Evolutionary conservation across 1,139 yeast species (phyloP), one percentile per base, ranked within the genome.

Genomic region (Lodderomyces oxycetoniae): DNA sequence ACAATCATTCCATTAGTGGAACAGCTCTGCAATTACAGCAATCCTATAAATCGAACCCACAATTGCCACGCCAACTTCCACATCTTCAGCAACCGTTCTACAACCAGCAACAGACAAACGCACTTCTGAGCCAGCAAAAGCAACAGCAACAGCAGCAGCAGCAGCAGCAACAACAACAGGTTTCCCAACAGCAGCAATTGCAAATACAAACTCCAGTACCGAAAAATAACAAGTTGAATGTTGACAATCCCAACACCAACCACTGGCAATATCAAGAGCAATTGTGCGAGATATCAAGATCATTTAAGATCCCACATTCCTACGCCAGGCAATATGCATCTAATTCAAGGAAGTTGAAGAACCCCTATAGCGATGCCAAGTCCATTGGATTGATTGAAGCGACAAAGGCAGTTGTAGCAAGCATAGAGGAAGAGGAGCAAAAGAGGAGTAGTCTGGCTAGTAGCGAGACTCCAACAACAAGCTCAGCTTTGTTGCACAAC

Each of bases 241-340:
- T 74, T 50, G 59, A 77, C 45, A 59, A 64, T 51, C 58, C 78
- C 13, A 63, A 66, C 35, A 71, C 86, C 11, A 61, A 74, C 4
- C 77, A 77, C 53, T 88, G 96, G 96, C 87, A 83, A 55, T 88
- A 88, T 50, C 98, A 91, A 61, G 65, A 74, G 38, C 93, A 83
- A 54, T 70, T 91, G 45, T 84, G 81, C 22, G 87, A 81, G 43
- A 60, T 85, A 29, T 84, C 96, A 4, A 73, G 95, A 57, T 78
- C 76, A 44, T 75, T 89, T 11, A 71, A 65, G 42, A 61, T 75
- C 28, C 88, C 96, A 7, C 96, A 91, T 59, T 83, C 74, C 47
- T 91, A 88, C 59, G 98, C 98, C 3, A 74, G 96, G 43, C 85
- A 84, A 48, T 94, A 93, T 37, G 97, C 97, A 2, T 74, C 86